Evolutionary conservation across 1,284 basidiomycete genomes (phyloP).

Genomic region (Cryptococcus floricola): DNA sequence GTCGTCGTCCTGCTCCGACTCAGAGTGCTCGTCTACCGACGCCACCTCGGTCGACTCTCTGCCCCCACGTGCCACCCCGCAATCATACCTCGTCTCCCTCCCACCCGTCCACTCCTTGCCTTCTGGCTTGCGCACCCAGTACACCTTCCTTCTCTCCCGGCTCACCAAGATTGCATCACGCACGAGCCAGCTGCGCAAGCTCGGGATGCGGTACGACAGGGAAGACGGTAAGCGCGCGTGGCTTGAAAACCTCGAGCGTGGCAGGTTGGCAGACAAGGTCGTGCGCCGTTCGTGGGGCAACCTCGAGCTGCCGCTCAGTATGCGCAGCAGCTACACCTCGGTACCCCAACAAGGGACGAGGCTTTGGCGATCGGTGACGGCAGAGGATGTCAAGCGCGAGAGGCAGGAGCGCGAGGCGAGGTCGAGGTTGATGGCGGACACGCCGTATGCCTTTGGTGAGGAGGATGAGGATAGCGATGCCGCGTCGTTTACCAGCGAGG

Average conservation of each 20-base stretch:
- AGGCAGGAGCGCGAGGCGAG: not conserved
- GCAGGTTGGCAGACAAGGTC: slow-evolving; percentile 37
- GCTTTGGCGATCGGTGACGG: slow-evolving; percentile 27
- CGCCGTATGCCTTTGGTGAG: not conserved
- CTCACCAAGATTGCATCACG: slow-evolving; percentile 37
- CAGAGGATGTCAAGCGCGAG: slow-evolving; percentile 22
- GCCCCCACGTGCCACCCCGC: slow-evolving; percentile 18
- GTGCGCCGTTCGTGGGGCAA: slow-evolving; percentile 40
- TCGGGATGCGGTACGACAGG: slow-evolving; percentile 36
- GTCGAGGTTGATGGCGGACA: slow-evolving; percentile 20
- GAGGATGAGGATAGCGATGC: slow-evolving; percentile 9
- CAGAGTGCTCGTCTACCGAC: slow-evolving; percentile 21
- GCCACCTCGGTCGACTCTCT: slow-evolving; percentile 34
- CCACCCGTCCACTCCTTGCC: slow-evolving; percentile 40
- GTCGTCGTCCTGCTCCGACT: not conserved
- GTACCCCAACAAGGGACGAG: slow-evolving; percentile 21
- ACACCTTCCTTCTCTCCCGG: slow-evolving; percentile 34
- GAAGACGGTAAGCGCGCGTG: slow-evolving; percentile 46
- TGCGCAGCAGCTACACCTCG: slow-evolving; percentile 4
- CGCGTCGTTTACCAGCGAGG: not conserved
- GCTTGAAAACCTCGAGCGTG: slow-evolving; percentile 43
- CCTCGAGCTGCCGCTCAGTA: slow-evolving; percentile 16
- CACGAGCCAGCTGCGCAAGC: slow-evolving; percentile 34
- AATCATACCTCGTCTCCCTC: slow-evolving; percentile 37
- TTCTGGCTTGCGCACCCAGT: slow-evolving; percentile 23